Conservation (phyloP, 2,329 filamentous ascomycete species). For the Calonectria pteridis region DNA sequence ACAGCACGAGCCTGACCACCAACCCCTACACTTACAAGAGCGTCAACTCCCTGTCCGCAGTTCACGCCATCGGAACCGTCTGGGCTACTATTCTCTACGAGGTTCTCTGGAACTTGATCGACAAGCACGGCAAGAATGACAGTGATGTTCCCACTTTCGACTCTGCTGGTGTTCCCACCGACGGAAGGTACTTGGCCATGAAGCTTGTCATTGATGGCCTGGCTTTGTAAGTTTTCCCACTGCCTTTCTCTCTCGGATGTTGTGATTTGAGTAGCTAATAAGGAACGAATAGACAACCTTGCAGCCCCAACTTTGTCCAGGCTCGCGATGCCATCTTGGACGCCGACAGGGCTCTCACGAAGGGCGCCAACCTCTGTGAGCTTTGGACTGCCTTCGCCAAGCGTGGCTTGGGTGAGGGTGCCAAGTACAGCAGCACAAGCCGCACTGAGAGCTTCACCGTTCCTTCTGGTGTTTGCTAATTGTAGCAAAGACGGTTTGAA, state of each 20-base stretch:
- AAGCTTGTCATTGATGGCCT: constrained; percentile 66
- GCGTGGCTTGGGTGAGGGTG: constrained; percentile 62
- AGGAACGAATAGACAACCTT: constrained; percentile 58
- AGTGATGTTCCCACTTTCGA: constrained; percentile 55
- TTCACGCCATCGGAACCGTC: constrained; percentile 62
- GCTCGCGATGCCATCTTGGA: constrained; percentile 68
- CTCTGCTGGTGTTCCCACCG: constrained; percentile 59
- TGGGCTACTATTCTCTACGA: constrained; percentile 62
- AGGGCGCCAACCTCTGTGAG: constrained; percentile 62
- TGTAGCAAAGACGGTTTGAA: background rate
- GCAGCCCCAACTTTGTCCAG: constrained; percentile 65
- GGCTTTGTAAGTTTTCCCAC: constrained; percentile 51
- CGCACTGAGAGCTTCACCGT: constrained; percentile 49
- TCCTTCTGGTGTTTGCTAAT: constrained; percentile 42
- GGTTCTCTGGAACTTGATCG: constrained; percentile 69
- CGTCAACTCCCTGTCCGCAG: constrained; percentile 51
- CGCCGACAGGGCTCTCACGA: constrained; percentile 64
- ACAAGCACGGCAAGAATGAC: constrained; percentile 65
- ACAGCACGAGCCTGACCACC: constrained; percentile 62
- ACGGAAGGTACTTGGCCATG: constrained; percentile 65
- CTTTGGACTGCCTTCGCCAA: constrained; percentile 70
- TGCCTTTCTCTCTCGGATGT: accelerated
- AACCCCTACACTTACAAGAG: constrained; percentile 65
- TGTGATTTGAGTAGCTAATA: constrained; percentile 14
- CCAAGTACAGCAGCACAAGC: constrained; percentile 45